Percentiles rank a stretch among this genome's conserved stretches.
Conservation (phyloP, 208 protist genomes). For the Wallacemonas sp. region DNA sequence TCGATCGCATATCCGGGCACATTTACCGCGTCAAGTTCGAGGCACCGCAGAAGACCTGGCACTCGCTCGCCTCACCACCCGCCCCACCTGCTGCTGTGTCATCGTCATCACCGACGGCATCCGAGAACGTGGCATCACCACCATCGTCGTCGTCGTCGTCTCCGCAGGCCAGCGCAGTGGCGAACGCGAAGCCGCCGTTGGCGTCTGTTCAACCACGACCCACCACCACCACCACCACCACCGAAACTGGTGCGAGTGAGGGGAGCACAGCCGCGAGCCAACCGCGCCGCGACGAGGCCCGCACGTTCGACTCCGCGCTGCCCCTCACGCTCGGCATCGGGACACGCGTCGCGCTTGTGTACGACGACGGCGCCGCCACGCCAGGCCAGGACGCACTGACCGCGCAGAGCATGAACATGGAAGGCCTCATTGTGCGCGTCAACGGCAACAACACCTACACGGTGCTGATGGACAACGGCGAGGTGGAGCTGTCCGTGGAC, state of each 20-base stretch:
- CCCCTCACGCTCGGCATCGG: conserved; percentile 35
- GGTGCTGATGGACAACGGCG: conserved; percentile 73
- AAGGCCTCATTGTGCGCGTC: conserved; percentile 67
- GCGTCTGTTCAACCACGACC: background rate
- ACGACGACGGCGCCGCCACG: conserved; percentile 17
- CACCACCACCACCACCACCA: background rate
- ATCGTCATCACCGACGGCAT: background rate
- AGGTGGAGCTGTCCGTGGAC: conserved; percentile 72
- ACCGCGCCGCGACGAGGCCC: background rate
- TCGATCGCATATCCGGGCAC: conserved; percentile 38
- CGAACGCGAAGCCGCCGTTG: background rate
- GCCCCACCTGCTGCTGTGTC: background rate
- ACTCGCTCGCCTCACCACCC: background rate
- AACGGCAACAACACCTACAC: conserved; percentile 80
- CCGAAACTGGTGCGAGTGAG: background rate
- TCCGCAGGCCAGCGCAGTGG: background rate
- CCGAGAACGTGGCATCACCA: background rate
- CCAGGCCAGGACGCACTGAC: background rate
- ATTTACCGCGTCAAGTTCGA: conserved; percentile 32
- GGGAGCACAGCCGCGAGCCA: background rate
- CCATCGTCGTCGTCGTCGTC: background rate
- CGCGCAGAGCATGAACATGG: conserved; percentile 44
- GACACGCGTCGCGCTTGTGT: conserved; percentile 35
- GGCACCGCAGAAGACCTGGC: conserved; percentile 4
- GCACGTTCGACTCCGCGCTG: conserved; percentile 15